phyloP scores from a whole-genome alignment of 345 rosid species.

The Syzygium grande region DNA sequence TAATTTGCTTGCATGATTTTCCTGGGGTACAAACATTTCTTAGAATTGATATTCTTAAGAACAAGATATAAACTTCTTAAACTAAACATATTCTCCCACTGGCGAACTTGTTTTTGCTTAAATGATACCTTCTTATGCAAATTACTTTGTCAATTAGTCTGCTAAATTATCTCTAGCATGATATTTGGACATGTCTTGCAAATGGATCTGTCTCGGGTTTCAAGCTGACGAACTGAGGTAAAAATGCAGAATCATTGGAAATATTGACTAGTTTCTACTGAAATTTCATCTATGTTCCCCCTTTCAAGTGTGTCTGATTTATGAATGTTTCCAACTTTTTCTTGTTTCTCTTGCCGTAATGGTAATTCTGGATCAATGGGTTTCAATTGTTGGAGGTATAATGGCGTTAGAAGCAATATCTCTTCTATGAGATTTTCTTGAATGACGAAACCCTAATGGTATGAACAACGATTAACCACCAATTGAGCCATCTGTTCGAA shows the following conservation, averaged over 20 bases:
- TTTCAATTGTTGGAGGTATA: too few species aligned
- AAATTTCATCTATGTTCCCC: too few species aligned
- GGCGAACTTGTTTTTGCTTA: not conserved
- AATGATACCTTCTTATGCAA: not conserved
- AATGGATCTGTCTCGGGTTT: not conserved
- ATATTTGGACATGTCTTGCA: not conserved
- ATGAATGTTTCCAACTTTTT: too few species aligned
- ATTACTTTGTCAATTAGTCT: not conserved
- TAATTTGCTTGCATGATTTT: not conserved
- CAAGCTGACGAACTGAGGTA: not conserved
- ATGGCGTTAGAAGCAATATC: too few species aligned
- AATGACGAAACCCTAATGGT: too few species aligned
- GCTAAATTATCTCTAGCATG: not conserved
- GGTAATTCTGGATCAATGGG: too few species aligned
- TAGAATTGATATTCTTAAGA: not conserved
- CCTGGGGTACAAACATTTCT: not conserved
- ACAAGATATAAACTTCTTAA: not conserved
- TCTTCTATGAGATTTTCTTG: too few species aligned
- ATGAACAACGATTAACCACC: too few species aligned
- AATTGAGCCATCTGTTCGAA: too few species aligned
- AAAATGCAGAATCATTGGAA: not conserved
- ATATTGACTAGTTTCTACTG: not conserved
- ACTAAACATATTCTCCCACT: not conserved
- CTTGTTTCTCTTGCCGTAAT: too few species aligned
- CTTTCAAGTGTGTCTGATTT: too few species aligned